Base-by-base conservation (phyloP, 139 green algal species). In the Parachlorella kessleri region DNA sequence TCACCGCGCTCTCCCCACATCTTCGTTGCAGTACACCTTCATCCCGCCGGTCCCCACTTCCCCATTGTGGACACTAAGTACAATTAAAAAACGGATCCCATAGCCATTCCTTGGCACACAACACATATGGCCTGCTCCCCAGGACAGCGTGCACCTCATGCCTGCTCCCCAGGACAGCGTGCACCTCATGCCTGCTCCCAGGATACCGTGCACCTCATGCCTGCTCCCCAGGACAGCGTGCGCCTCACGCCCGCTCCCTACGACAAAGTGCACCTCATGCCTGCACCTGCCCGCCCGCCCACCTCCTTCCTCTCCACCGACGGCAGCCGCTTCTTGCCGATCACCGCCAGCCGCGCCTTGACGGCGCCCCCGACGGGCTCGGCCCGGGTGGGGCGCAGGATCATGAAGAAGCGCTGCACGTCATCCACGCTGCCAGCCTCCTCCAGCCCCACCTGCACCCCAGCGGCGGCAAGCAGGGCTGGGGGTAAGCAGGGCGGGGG, bases 321-420 rank as follows among this genome's bases (percentile, higher is more conserved):
- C 0, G 88, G 88, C 64, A 92, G 75, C 30, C 78, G 63, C 77
- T 92, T 92, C 80, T 92, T 92, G 64, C 82, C 87, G 14, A 92
- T 53, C 6, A 85, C 48, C 4, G 82, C 64, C 30, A 92, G 71
- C 24, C 86, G 65, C 24, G 42, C 53, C 73, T 71, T 83, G 8
- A 7, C 36, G 24, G 10, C 10, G 48, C 18, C 48, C 10, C 48
- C 48, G 10, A 28, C 18, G 48, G 48, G 48, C n/a, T 69, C 74
- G 3, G 54, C 21, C 8, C 41, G 67, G 8, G 42, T 53, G 10
- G 66, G 73, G 18, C 37, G 65, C 66, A 90, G 36, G 54, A 92
- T 67, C 40, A 90, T 71, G 66, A 84, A 86, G 82, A 92, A 92
- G 28, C 86, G 79, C 71, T 90, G 81, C n/a, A 92, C 73, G 10